Evolutionary conservation across 176 grass and related monocot genomes (phyloP), one percentile per base, ranked within the genome.

Genomic region (Hyparrhenia diplandra): DNA sequence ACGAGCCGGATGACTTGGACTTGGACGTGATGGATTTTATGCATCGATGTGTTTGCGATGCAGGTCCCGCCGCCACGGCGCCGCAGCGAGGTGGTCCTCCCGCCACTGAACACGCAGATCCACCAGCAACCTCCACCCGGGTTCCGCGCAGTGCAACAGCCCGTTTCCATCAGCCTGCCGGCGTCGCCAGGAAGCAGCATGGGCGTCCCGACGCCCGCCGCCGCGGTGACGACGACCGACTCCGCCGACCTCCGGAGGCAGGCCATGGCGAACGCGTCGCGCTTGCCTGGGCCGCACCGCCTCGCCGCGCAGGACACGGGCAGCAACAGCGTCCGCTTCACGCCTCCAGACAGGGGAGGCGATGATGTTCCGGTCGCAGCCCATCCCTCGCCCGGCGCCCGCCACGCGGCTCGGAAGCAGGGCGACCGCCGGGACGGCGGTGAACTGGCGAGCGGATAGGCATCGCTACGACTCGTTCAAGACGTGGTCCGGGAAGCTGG

Each of bases 401-500:
- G 6, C 31, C 36, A 8, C 10, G 31, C 31, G 31, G 31, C 31
- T 25, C 58, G 42, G 13, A 18, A 63, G 63, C 58, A n/a, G 63
- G 71, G 65, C 74, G 29, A 82, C 5, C 67, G n/a, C 30, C 34
- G 64, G 35, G 3, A 35, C 73, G 57, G 9, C 47, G 23, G 28
- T 89, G 67, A 29, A 58, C 55, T 81, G 89, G 77, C 41, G 2
- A 5, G 41, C 41, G 45, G 91, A 97, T 79, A 58, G 54, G 17
- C 67, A 46, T 13, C 67, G 82, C 2, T 97, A 88, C 81, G 89
- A 97, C 84, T 76, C 91, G 20, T 97, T 94, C 83, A 97, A 97
- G 86, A 97, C 94, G 41, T 97, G 86, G 77, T 91, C 88, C 30
- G 94, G 94, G 16, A 89, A 89, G 73, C 89, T 97, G 3, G 91